Evolutionary conservation across 495 filamentous ascomycete genomes (phyloP), one percentile per base, ranked within the genome.

Genomic region (Xylaria grammica): DNA sequence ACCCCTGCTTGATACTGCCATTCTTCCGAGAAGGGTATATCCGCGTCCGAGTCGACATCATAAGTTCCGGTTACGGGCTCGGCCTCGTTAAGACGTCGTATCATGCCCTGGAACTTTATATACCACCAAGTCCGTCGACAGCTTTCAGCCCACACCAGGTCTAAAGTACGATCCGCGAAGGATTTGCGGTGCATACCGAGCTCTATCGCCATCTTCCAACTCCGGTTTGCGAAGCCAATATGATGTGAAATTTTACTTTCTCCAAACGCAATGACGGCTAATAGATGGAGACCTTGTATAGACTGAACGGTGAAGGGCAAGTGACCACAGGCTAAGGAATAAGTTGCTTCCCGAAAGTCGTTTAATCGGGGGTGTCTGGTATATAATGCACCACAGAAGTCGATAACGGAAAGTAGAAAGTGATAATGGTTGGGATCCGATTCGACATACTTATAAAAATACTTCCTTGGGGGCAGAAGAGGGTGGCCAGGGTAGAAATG

Each of bases 41-140:
- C 82, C 32, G 82, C 80, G 15, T 82, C 81, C 19, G 77, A 73
- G 19, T 79, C 77, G 24, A 86, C 72, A 17, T 75, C 65, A 34
- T 46, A 34, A 7, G 38, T 15, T 17, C 55, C 40, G 50, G 40
- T 29, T 55, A 27, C 15, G 13, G 40, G 30, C 26, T 63, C 49
- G 19, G n/a, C 9, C 19, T 54, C 51, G 13, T 54, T 45, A 26
- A 46, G 13, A 6, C 13, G 38, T 19, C 22, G 36, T 48, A 48
- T 36, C 19, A 52, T 79, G 45, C 92, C 89, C n/a, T 88, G 81
- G 26, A 89, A 82, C 66, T 87, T 92, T 44, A 93, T 70, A 60
- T 89, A 85, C 90, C 90, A 94, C 87, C 87, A 92, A 8, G 90
- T 92, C 29, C 91, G 80, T 59, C 90, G 81, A 74, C 87, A 82